Percentiles rank a stretch among this genome's conserved stretches.
Conservation (phyloP, 352 stramenopile species). For the Phytophthora sp. region DNA sequence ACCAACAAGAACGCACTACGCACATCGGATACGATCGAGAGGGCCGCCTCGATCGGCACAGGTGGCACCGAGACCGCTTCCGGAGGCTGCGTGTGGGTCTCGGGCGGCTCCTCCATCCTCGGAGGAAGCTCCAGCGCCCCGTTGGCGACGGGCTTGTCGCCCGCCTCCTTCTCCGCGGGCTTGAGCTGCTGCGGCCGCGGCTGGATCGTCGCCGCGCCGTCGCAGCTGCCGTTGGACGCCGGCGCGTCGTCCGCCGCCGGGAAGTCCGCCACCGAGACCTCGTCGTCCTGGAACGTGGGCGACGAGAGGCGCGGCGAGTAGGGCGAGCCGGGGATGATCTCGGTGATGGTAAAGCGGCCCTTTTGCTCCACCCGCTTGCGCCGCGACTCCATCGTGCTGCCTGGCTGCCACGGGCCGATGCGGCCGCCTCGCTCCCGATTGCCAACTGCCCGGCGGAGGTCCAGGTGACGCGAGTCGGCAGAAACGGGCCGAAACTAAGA, state of each 20-base stretch:
- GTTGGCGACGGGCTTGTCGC: background rate
- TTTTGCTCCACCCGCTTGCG: slow-evolving; percentile 70
- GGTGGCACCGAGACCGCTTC: slow-evolving; percentile 17
- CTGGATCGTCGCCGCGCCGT: slow-evolving; percentile 16
- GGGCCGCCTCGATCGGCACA: slow-evolving; percentile 3
- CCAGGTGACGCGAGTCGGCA: slow-evolving; percentile 3
- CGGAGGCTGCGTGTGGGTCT: slow-evolving; percentile 23
- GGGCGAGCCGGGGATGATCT: slow-evolving; percentile 69
- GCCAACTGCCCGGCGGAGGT: slow-evolving; percentile 20
- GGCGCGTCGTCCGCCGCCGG: slow-evolving; percentile 7
- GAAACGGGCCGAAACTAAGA: background rate
- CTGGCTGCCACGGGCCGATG: slow-evolving; percentile 3
- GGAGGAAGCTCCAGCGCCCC: background rate
- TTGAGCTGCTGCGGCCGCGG: slow-evolving; percentile 11
- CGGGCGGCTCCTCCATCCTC: slow-evolving; percentile 18
- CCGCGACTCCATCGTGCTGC: slow-evolving; percentile 36
- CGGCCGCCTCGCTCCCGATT: slow-evolving; percentile 8
- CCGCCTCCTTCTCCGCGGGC: background rate
- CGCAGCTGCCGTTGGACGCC: slow-evolving; percentile 15
- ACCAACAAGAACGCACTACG: background rate
- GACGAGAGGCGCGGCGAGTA: slow-evolving; percentile 32
- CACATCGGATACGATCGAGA: slow-evolving; percentile 11
- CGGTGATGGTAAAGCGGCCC: slow-evolving; percentile 85
- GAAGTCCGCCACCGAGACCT: slow-evolving; percentile 19
- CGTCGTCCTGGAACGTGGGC: slow-evolving; percentile 31